These are phyloP conservation scores for Eucalyptus pumila DNA, from an alignment of 345 rosid species.

Conservation along the genomic window DNA sequence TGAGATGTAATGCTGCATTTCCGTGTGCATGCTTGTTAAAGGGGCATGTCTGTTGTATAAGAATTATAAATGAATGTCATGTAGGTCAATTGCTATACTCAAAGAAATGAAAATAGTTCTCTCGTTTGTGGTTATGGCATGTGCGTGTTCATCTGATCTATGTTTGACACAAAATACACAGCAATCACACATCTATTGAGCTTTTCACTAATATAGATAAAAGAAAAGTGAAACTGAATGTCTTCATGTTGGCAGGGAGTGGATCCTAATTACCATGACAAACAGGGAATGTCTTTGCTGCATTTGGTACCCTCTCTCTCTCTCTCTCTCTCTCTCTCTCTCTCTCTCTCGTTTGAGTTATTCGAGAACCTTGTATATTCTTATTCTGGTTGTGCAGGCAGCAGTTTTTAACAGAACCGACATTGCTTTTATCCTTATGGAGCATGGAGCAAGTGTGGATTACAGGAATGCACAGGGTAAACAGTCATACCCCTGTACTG, in stretches of 20 bases:
- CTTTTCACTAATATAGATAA: background rate
- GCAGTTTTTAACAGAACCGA: slow-evolving; percentile 78
- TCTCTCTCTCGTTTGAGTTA: background rate
- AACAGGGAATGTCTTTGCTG: slow-evolving; percentile 81
- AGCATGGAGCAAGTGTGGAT: slow-evolving; percentile 73
- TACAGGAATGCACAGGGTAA: slow-evolving; percentile 89
- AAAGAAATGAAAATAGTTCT: background rate
- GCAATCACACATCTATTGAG: background rate
- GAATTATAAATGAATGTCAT: background rate
- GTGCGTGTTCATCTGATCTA: background rate
- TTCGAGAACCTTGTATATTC: background rate
- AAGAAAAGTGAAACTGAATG: background rate
- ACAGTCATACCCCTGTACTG: background rate
- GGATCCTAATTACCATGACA: slow-evolving; percentile 87
- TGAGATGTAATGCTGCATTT: background rate
- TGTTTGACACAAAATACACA: background rate
- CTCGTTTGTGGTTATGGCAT: background rate
- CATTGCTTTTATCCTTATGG: slow-evolving; percentile 69
- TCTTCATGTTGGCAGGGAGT: slow-evolving; percentile 46
- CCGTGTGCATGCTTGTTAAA: background rate
- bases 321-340: background rate
- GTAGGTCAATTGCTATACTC: background rate
- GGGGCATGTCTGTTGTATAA: background rate
- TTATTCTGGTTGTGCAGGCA: slow-evolving; percentile 30
- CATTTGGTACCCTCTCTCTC: slow-evolving; percentile 42